Percentiles rank a stretch among this genome's conserved stretches.
Evolutionary conservation across 2,329 filamentous ascomycete genomes (phyloP).

Genomic region (Nannizziopsis barbatae): DNA sequence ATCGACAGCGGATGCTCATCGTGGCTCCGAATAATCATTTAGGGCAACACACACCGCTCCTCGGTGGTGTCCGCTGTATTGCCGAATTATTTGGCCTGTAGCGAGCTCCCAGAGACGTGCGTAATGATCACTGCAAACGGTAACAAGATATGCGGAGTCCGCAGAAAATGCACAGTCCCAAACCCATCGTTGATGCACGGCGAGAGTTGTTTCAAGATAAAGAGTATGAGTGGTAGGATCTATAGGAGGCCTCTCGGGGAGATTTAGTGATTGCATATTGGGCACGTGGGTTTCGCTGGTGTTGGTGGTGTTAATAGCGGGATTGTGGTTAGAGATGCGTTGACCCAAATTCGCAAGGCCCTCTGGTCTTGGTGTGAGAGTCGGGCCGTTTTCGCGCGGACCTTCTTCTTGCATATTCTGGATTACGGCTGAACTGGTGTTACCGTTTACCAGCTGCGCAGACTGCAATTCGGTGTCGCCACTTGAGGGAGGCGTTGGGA

Average conservation of each 20-base stretch:
- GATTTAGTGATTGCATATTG: slow-evolving; percentile 25
- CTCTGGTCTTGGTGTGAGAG: neutral
- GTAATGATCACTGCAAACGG: slow-evolving; percentile 87
- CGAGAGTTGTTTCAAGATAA: slow-evolving; percentile 73
- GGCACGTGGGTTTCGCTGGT: slow-evolving; percentile 9
- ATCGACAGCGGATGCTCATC: slow-evolving; percentile 18
- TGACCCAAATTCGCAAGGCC: neutral
- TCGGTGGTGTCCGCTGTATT: slow-evolving; percentile 90
- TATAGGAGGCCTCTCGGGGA: slow-evolving; percentile 32
- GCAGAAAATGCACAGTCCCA: slow-evolving; percentile 96
- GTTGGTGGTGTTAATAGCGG: no score
- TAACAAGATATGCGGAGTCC: slow-evolving; percentile 85
- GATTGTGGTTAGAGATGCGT: neutral
- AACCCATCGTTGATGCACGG: slow-evolving; percentile 88
- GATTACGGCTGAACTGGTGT: neutral
- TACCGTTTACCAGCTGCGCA: slow-evolving; percentile 3
- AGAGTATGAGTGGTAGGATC: slow-evolving; percentile 44
- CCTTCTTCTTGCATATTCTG: neutral
- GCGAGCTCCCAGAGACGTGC: slow-evolving; percentile 80
- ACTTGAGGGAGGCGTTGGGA: neutral
- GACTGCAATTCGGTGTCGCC: neutral
- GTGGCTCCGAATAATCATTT: slow-evolving; percentile 60
- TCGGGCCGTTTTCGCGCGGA: neutral
- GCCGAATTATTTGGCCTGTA: slow-evolving; percentile 78
- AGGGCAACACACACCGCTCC: slow-evolving; percentile 86